Evolutionary conservation across 306 rosid species (phyloP), one percentile per base, ranked within the genome.

Genomic region (Rosa rugosa): DNA sequence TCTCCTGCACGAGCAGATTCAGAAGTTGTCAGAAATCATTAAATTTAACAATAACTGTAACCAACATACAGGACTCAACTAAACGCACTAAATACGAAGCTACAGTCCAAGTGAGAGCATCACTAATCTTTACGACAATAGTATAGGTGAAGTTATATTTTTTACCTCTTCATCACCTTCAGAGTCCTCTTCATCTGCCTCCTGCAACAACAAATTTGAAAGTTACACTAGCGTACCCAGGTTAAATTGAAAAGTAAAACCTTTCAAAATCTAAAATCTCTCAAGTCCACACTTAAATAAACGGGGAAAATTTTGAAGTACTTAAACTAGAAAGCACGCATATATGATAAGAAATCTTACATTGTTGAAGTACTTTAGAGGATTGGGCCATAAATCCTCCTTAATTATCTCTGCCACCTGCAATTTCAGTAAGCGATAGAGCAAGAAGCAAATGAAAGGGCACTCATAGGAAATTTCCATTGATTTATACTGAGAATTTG

Each of bases 301-400:
- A 18, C 14, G 18, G 49, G 18, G 47, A 11, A 44, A 6, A 13
- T 1, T 10, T 31, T 27, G 20, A 46, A n/a, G 23, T 63, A 36
- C 3, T 46, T 6, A 17, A 23, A 45, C 34, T 22, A 23, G 66
- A 53, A 27, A 62, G 40, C 34, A 18, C 13, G 12, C 38, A 53
- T 4, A 8, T 64, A 49, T 63, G 70, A 82, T 7, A 31, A 72
- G 56, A 57, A 47, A 38, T 5, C 72, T 84, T 89, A 89, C 96
- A 71, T 83, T 87, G 80, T 84, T 91, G 80, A 91, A 91, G 76
- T 89, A 89, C 84, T 87, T 89, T 31, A 89, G 83, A 76, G 96
- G 96, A 82, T 91, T 87, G 82, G 96, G 91, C 96, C 96, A 91
- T 42, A 91, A 76, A 75, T 91, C 91, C 67, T 89, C 93, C 82